Base-by-base conservation (phyloP, 768 basidiomycete genomes). In the Hygrophoropsis aurantiaca region DNA sequence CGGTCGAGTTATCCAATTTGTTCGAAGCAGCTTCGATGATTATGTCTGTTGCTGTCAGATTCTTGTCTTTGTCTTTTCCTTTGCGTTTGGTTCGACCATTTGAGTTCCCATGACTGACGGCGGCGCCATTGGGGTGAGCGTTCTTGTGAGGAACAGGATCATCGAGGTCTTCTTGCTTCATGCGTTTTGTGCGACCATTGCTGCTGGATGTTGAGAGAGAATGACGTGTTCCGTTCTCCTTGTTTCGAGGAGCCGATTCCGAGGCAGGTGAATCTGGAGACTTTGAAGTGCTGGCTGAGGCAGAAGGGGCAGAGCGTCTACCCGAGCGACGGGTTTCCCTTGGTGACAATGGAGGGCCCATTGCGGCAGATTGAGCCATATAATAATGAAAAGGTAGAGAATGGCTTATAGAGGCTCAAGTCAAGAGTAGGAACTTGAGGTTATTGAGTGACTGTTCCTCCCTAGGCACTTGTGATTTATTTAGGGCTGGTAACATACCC, bases 301-400 rank as follows among this genome's bases (percentile, higher is more conserved):
- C 71, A 35, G 85, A 84, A 37, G 81, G 84, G 4, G 74, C 79
- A 48, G 84, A 83, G 47, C 87, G 86, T 57, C 87, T 73, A 35
- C 84, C 86, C 55, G 87, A 89, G 53, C 87, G 84, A 57, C 87
- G 75, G 42, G 85, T 84, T 68, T 89, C 87, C 60, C 84, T 74
- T 34, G 85, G 87, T 48, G 86, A 87, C 40, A 84, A 76, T 5
- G 87, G 86, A 11, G 87, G 87, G 38, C 85, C 87, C 87, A 89
- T 89, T 42, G 78, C 66, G 40, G 78, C 78, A 39, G 79, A 71
- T 62, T 84, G 83, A 43, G 84, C 78, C 86, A 87, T 82, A 53
- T 42, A 47, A 44, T 62, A 47, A 46, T 33, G 39, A 46, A 50
- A 47, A 43, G 44, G 49, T 45, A 46, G 40, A 42, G 42, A 37